A percentile compares a stretch with the other conserved stretches of the same genome.
Evolutionary conservation across 73 alveolate genomes (phyloP).

Genomic region (Symbiodinium pilosum): DNA sequence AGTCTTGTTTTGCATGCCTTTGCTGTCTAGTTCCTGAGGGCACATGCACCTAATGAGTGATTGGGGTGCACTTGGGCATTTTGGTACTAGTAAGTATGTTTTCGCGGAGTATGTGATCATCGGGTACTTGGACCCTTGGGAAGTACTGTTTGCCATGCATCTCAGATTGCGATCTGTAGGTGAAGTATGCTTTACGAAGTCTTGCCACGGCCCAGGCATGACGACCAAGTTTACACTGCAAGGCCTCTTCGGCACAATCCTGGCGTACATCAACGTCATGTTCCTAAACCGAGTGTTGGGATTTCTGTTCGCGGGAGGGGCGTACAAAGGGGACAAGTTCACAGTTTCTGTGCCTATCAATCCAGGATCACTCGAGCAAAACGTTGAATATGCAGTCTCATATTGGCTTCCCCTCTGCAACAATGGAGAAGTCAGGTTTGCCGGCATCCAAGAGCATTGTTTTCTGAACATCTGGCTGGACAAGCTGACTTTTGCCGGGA

Average conservation of each 20-base stretch:
- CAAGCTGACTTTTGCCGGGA: neutral
- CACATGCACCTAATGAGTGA: too few relatives aligned
- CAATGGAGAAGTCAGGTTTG: conserved; percentile 44
- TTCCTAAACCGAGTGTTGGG: conserved; percentile 47
- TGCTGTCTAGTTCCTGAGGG: too few relatives aligned
- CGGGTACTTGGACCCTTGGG: too few relatives aligned
- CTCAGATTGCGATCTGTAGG: too few relatives aligned
- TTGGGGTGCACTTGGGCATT: too few relatives aligned
- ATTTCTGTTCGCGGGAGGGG: conserved; percentile 52
- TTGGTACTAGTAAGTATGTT: too few relatives aligned
- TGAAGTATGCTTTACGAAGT: too few relatives aligned
- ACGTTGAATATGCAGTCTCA: neutral
- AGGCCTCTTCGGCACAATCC: conserved; percentile 47
- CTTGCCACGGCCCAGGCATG: too few relatives aligned
- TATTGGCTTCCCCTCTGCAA: conserved; percentile 76
- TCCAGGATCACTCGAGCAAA: neutral
- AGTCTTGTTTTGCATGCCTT: too few relatives aligned
- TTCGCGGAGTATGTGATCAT: too few relatives aligned
- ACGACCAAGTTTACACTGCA: conserved; percentile 32
- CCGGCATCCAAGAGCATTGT: conserved; percentile 33
- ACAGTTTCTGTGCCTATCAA: neutral
- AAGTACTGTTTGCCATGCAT: too few relatives aligned
- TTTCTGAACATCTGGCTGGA: conserved; percentile 76
- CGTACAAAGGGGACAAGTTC: conserved; percentile 28
- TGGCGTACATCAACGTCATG: conserved; percentile 52